phyloP scores from a whole-genome alignment of 73 alveolate genomes.

The Paramecium tetraurelia region DNA sequence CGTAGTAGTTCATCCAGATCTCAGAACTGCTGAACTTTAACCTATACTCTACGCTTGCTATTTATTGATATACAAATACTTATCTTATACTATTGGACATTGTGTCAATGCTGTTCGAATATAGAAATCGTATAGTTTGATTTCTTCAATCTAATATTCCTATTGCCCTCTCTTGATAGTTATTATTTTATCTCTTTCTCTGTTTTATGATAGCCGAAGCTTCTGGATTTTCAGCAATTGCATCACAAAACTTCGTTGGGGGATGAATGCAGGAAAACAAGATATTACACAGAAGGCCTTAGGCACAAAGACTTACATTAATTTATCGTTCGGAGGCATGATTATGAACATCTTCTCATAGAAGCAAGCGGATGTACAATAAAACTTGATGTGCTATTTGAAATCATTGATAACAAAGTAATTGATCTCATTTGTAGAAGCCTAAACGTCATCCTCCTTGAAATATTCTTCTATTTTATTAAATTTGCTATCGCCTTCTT shows the following conservation, averaged over 20 bases:
- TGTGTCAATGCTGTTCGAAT: constrained; percentile 31
- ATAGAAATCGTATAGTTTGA: constrained; percentile 20
- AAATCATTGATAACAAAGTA: constrained; percentile 42
- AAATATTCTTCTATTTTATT: constrained; percentile 21
- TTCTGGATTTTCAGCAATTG: constrained; percentile 31
- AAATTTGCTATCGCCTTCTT: constrained; percentile 4
- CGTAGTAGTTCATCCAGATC: constrained; percentile 31
- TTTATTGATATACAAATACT: background rate
- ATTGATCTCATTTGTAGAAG: constrained; percentile 24
- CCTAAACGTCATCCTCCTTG: background rate
- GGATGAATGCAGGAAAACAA: constrained; percentile 26
- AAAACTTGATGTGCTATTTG: constrained; percentile 1
- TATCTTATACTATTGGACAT: constrained; percentile 33
- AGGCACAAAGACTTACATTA: constrained; percentile 33
- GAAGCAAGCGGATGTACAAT: constrained; percentile 33
- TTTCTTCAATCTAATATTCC: constrained; percentile 49
- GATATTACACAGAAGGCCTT: constrained; percentile 36
- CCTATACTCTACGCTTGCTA: constrained; percentile 36
- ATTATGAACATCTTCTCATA: constrained; percentile 35
- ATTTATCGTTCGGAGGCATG: background rate
- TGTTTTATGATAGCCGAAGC: background rate
- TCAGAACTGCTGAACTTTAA: constrained; percentile 45
- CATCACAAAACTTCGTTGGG: constrained; percentile 34
- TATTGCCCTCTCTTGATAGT: constrained; percentile 18
- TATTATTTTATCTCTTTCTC: constrained; percentile 36